Base-by-base conservation (phyloP, 768 basidiomycete genomes). In the Agrocybe chaxingu region DNA sequence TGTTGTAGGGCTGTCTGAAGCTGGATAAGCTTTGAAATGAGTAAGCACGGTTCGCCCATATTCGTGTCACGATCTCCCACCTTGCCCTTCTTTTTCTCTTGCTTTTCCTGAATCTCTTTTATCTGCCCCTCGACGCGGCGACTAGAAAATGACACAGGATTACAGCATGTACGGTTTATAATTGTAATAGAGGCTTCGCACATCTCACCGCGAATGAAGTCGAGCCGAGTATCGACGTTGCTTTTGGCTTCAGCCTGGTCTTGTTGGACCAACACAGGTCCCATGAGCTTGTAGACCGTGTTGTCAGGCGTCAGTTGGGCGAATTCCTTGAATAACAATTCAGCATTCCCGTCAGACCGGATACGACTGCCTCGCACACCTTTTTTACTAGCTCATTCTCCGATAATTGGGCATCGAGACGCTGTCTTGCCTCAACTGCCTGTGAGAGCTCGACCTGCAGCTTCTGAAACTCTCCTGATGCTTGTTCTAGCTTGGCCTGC, bases 351-450 rank as follows among this genome's bases (percentile, higher is more conserved):
- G n/a, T 7, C 24, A 38, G 3, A 24, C 13, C 8, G 3, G 12
- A 36, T 42, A 13, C 24, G 30, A 9, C 32, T 19, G 8, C 10
- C 19, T 30, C 12, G 35, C 53, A 19, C 31, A 87, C 95, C 80
- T 95, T 91, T 65, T 92, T 84, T 40, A 98, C 96, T 42, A 84
- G 73, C 66, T 97, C 91, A 68, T 94, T 97, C 71, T 98, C 96
- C 5, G 87, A 85, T 39, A 87, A 70, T 64, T 97, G 94, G 0
- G 92, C 84, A 54, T 96, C 96, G n/a, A 98, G 78, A 47, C 82
- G 79, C 59, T 96, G 92, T 39, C 89, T 77, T 10, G 83, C 85
- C 57, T 93, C 91, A 34, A 98, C 86, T 3, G 80, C 75, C 48
- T 72, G 75, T 1, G 84, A 74, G 36, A 93, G 71, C 53, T 95